Evolutionary conservation across 495 filamentous ascomycete species (phyloP).

Genomic region (Aspergillus homomorphus): DNA sequence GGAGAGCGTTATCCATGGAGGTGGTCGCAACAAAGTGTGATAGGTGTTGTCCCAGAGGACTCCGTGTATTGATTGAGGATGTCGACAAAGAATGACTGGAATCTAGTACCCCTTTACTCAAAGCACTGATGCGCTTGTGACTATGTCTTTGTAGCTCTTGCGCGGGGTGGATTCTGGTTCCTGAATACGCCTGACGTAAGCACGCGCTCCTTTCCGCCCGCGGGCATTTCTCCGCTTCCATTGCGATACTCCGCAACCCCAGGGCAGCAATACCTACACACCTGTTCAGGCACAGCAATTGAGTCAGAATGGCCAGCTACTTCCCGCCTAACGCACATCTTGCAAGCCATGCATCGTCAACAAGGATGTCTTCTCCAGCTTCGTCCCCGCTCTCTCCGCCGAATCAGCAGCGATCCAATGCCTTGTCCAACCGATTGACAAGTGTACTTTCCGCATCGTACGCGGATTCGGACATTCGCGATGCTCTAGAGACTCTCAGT

Average conservation of each 20-base stretch:
- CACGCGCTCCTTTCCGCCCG: neutral
- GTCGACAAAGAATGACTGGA: neutral
- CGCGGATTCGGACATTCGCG: slow-evolving; percentile 85
- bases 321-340: slow-evolving; percentile 27
- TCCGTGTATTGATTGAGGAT: neutral
- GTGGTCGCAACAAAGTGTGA: neutral
- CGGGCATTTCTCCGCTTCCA: slow-evolving; percentile 8
- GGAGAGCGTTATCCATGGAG: slow-evolving; percentile 37
- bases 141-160: too few species aligned
- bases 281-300: slow-evolving; percentile 3
- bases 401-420: slow-evolving; percentile 49
- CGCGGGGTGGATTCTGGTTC: neutral
- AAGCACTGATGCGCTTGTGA: too few species aligned
- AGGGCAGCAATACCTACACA: neutral
- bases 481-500: slow-evolving; percentile 77
- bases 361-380: slow-evolving; percentile 23
- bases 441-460: slow-evolving; percentile 88
- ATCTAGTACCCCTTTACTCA: too few species aligned
- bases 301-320: slow-evolving; percentile 42
- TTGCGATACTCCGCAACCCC: slow-evolving; percentile 2
- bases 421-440: slow-evolving; percentile 71
- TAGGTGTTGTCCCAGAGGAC: neutral
- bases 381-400: slow-evolving; percentile 36
- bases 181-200: neutral
- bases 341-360: slow-evolving; percentile 28